Percentiles rank a stretch among this genome's conserved stretches.
These are phyloP conservation scores for Leucosporidium yakuticum DNA, from an alignment of 768 basidiomycete genomes.

Conservation along the genomic window DNA sequence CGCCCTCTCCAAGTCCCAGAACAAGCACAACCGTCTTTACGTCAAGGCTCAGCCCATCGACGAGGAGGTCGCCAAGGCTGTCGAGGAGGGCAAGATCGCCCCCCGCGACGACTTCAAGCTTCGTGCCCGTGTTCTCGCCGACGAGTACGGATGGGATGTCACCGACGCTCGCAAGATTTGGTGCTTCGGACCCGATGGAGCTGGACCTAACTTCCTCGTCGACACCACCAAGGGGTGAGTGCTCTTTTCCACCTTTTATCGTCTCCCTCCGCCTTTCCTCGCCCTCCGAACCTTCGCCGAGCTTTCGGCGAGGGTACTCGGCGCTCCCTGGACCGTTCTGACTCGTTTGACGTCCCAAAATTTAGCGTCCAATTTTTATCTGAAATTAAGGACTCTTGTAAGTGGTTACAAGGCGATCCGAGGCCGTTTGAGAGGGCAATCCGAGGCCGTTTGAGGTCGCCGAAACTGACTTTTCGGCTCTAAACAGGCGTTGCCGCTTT, in stretches of 20 bases:
- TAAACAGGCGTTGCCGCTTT: conserved; percentile 68
- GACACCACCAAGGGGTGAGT: conserved; percentile 86
- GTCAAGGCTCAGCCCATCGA: conserved; percentile 87
- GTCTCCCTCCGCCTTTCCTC: no score
- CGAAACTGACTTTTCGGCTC: background rate
- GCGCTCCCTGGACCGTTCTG: no score
- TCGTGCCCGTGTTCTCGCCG: conserved; percentile 90
- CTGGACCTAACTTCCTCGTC: conserved; percentile 91
- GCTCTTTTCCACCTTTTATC: conserved; percentile 39
- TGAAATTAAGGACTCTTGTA: conserved; percentile 98
- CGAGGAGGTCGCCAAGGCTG: conserved; percentile 88
- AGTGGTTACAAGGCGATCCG: background rate
- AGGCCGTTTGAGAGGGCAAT: background rate
- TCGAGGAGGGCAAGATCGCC: conserved; percentile 76
- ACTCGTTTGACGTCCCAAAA: background rate
- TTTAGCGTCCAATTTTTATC: conserved; percentile 70
- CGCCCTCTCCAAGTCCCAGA: conserved; percentile 97
- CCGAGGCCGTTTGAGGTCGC: background rate
- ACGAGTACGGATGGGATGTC: conserved; percentile 97
- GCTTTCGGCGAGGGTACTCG: no score
- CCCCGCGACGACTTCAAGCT: conserved; percentile 96
- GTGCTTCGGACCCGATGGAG: conserved; percentile 99
- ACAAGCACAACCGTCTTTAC: conserved; percentile 99
- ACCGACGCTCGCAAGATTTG: conserved; percentile 99
- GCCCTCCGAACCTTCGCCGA: background rate